These are phyloP conservation scores for Taphrina sp. DNA, from an alignment of 1,139 yeast species.

Conservation along the genomic window DNA sequence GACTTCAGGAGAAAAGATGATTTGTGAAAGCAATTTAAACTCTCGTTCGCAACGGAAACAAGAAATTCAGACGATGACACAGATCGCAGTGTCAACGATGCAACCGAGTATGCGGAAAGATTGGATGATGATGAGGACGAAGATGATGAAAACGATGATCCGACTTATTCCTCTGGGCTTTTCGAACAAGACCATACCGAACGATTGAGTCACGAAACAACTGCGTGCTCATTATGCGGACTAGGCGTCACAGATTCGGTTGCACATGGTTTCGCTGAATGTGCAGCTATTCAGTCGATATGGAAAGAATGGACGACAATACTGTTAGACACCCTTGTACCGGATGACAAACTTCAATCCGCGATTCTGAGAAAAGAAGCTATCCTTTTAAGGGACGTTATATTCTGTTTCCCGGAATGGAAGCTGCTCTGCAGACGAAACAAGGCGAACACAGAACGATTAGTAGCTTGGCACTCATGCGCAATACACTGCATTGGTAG, in stretches of 20 bases:
- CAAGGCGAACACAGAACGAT: not conserved
- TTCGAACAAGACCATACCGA: not conserved
- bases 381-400: not conserved
- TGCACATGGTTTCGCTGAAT: not conserved
- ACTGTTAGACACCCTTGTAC: not conserved
- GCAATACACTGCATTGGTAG: not conserved
- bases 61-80: not conserved
- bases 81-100: not conserved
- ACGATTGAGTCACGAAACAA: not conserved
- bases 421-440: not conserved
- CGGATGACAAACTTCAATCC: not conserved
- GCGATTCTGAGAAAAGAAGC: not conserved
- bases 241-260: not conserved
- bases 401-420: slow-evolving; percentile 3
- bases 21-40: not conserved
- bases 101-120: not conserved
- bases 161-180: not conserved
- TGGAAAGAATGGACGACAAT: not conserved
- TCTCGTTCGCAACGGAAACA: not conserved
- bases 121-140: not conserved
- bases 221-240: slow-evolving; percentile 1
- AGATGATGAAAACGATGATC: not conserved
- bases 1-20: not conserved
- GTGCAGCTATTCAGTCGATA: not conserved
- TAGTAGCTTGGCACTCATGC: not conserved